Percentiles rank a stretch among this genome's conserved stretches.
phyloP scores from a whole-genome alignment of 345 rosid species.

The Noccaea bulbosa region DNA sequence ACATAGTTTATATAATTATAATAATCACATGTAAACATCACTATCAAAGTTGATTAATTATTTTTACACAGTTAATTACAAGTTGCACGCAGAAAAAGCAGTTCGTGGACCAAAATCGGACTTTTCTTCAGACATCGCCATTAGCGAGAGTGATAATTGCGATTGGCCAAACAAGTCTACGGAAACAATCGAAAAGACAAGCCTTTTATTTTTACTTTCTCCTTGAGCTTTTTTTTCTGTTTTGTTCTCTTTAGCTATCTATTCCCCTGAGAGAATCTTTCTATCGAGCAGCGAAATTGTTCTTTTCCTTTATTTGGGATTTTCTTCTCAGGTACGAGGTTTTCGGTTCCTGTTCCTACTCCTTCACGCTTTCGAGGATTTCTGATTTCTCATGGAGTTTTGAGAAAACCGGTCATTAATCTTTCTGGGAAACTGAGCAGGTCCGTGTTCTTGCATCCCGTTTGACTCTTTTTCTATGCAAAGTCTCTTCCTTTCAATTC shows the following conservation, averaged over 20 bases:
- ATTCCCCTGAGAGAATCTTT: slow-evolving; percentile 3
- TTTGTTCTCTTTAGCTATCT: slow-evolving; percentile 28
- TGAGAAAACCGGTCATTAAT: slow-evolving; percentile 3
- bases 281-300: slow-evolving; percentile 1
- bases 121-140: slow-evolving; percentile 5
- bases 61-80: not conserved
- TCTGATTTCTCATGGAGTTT: not conserved
- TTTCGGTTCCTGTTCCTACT: not conserved
- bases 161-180: slow-evolving; percentile 21
- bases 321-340: slow-evolving; percentile 36
- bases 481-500: slow-evolving; percentile 13
- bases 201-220: slow-evolving; percentile 25
- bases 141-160: slow-evolving; percentile 39
- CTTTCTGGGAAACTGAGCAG: slow-evolving; percentile 22
- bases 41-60: slow-evolving; percentile 16
- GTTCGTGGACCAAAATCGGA: slow-evolving; percentile 34
- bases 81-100: slow-evolving; percentile 31
- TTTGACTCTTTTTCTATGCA: slow-evolving; percentile 21
- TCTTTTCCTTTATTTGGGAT: slow-evolving; percentile 7
- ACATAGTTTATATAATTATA: slow-evolving; percentile 1
- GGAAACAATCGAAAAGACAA: slow-evolving; percentile 31
- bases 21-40: slow-evolving; percentile 16
- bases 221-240: not conserved
- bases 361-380: too few species aligned
- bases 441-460: not conserved